Evolutionary conservation across 2,329 filamentous ascomycete species (phyloP).

Genomic region (Immersiporthe knoxdaviesiana): DNA sequence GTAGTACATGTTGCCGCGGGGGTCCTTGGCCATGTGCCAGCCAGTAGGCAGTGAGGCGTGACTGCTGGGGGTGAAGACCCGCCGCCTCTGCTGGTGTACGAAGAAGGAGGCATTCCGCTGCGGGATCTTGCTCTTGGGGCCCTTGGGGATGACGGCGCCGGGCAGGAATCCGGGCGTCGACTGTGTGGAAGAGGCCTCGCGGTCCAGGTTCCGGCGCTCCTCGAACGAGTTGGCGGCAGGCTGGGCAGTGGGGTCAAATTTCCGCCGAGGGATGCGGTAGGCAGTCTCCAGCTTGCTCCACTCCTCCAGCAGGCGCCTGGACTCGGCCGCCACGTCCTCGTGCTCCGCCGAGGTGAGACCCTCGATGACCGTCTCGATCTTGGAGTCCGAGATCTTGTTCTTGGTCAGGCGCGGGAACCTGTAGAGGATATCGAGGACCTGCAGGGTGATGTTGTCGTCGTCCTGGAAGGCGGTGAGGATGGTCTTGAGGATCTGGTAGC

Average conservation of each 20-base stretch:
- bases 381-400: conserved; percentile 96
- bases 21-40: conserved; percentile 79
- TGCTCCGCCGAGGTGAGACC: conserved; percentile 70
- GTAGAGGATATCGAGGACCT: conserved; percentile 87
- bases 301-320: conserved; percentile 72
- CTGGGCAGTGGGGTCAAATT: conserved; percentile 71
- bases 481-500: conserved; percentile 91
- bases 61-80: conserved; percentile 46
- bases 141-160: conserved; percentile 57
- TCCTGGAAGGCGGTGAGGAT: conserved; percentile 82
- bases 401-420: conserved; percentile 87
- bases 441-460: conserved; percentile 87
- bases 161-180: conserved; percentile 34
- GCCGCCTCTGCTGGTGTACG: conserved; percentile 49
- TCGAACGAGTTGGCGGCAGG: conserved; percentile 60
- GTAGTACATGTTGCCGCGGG: conserved; percentile 77
- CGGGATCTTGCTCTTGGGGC: conserved; percentile 62
- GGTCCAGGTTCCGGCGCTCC: conserved; percentile 66
- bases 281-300: conserved; percentile 91
- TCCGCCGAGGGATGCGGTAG: conserved; percentile 91
- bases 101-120: conserved; percentile 59
- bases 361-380: conserved; percentile 83
- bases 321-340: conserved; percentile 72
- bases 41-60: conserved; percentile 69
- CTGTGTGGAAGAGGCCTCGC: conserved; percentile 34